These are phyloP conservation scores for Lindgomyces ingoldianus DNA, from an alignment of 495 filamentous ascomycete species.

Conservation along the genomic window DNA sequence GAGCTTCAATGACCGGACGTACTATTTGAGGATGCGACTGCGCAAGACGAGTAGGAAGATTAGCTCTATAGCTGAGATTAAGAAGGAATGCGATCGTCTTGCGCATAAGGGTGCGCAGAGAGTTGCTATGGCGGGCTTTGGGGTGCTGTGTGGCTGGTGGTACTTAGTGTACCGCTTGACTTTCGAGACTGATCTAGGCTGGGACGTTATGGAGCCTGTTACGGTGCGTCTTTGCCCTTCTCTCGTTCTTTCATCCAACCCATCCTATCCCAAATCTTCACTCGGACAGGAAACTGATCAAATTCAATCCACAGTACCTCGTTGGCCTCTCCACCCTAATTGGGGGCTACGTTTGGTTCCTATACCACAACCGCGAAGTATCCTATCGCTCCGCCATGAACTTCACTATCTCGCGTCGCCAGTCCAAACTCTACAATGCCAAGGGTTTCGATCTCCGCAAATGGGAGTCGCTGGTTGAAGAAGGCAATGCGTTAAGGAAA, in stretches of 20 bases:
- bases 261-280: too few species aligned
- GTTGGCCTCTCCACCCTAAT: constrained; percentile 81
- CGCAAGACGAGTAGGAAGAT: constrained; percentile 70
- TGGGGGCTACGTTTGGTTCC: constrained; percentile 88
- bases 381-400: constrained; percentile 83
- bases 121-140: constrained; percentile 78
- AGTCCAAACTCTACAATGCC: constrained; percentile 72
- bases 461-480: constrained; percentile 80
- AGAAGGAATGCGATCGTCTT: constrained; percentile 75
- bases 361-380: constrained; percentile 89
- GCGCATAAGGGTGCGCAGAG: constrained; percentile 77
- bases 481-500: constrained; percentile 73
- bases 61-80: constrained; percentile 66
- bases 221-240: constrained; percentile 47
- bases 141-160: constrained; percentile 74
- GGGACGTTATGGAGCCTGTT: constrained; percentile 91
- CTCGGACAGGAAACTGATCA: too few species aligned
- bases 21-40: constrained; percentile 76
- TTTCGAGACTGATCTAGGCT: constrained; percentile 76
- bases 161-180: constrained; percentile 73
- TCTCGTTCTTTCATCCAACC: constrained; percentile 1
- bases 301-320: constrained; percentile 56
- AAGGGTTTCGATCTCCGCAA: constrained; percentile 71
- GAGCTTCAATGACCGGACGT: constrained; percentile 83
- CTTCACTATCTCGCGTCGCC: constrained; percentile 75